A percentile compares a stretch with the other conserved stretches of the same genome.
Conservation (phyloP, 352 stramenopile genomes). For the Phytopythium sindhum region DNA sequence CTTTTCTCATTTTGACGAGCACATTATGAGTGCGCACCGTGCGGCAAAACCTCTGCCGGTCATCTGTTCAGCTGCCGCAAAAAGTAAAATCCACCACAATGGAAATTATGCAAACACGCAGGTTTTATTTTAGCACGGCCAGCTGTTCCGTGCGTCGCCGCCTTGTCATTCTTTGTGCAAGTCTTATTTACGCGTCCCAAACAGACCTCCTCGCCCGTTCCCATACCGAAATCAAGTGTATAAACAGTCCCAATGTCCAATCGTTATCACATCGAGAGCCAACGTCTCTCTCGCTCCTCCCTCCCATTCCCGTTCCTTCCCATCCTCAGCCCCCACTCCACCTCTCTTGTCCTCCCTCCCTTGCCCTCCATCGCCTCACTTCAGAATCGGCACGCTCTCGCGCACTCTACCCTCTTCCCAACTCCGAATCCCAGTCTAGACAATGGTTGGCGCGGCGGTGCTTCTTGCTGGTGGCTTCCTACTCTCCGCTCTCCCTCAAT, state of each 20-base stretch:
- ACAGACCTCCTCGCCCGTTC: background rate
- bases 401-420: background rate
- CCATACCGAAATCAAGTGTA: background rate
- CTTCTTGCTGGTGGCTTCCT: background rate
- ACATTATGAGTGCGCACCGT: no score
- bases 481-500: background rate
- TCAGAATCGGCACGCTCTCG: background rate
- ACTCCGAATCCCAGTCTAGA: background rate
- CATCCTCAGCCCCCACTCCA: background rate
- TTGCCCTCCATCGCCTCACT: background rate
- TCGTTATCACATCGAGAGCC: no score
- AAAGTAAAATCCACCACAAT: no score
- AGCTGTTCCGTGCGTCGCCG: no score
- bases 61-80: background rate
- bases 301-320: no score
- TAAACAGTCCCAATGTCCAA: background rate
- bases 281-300: no score
- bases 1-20: no score
- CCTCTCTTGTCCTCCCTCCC: background rate
- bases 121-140: background rate
- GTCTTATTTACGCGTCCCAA: background rate
- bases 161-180: background rate
- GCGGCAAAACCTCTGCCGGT: no score
- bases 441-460: constrained; percentile 2
- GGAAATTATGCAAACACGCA: no score